Evolutionary conservation across 1,284 basidiomycete species (phyloP).

Genomic region (Wallemia ichthyophaga): DNA sequence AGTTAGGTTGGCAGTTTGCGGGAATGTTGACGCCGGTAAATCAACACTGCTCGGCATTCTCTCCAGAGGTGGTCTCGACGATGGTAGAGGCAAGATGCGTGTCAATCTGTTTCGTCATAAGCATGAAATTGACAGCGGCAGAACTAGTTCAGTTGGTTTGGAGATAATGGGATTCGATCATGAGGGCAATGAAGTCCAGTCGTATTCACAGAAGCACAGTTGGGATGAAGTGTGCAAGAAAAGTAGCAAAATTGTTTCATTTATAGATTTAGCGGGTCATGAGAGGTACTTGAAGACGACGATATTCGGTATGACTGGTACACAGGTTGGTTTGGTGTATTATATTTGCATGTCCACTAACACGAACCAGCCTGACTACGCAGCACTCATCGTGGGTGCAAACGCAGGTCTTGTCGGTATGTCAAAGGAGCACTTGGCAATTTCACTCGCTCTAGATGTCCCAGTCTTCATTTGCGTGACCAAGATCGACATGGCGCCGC

Average conservation of each 20-base stretch:
- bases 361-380: conserved; percentile 65
- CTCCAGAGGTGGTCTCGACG: conserved; percentile 58
- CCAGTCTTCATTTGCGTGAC: conserved; percentile 84
- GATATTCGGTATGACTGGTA: conserved; percentile 67
- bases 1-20: conserved; percentile 78
- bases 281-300: conserved; percentile 60
- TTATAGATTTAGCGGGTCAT: conserved; percentile 75
- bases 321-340: background rate
- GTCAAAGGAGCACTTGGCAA: conserved; percentile 47
- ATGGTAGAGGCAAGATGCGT: conserved; percentile 74
- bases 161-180: conserved; percentile 27
- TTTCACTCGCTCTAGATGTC: conserved; percentile 70
- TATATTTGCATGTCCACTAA: background rate
- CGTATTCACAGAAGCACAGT: conserved; percentile 31
- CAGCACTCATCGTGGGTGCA: conserved; percentile 79
- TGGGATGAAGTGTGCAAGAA: conserved; percentile 90
- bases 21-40: conserved; percentile 63
- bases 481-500: conserved; percentile 96
- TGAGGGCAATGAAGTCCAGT: conserved; percentile 4
- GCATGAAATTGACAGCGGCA: conserved; percentile 82
- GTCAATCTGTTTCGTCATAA: conserved; percentile 85
- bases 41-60: conserved; percentile 71
- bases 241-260: conserved; percentile 76
- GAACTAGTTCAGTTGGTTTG: conserved; percentile 84
- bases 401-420: conserved; percentile 88